Evolutionary conservation across 495 filamentous ascomycete species (phyloP).

Genomic region (Hyaloscypha bicolor): DNA sequence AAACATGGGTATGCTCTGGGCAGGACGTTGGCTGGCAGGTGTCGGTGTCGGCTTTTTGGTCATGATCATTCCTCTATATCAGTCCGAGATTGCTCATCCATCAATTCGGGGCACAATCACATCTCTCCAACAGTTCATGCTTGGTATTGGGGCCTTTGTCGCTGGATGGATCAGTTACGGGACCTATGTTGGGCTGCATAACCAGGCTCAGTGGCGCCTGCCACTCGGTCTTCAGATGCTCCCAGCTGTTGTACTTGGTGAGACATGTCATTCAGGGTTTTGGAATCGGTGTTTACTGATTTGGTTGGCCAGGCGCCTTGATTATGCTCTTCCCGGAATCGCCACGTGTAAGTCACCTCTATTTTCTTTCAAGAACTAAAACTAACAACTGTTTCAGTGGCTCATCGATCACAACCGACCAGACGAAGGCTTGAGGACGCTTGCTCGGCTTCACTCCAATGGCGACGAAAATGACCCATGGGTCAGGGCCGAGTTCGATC

Average conservation of each 20-base stretch:
- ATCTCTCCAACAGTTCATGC: conserved; percentile 62
- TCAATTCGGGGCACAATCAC: conserved; percentile 54
- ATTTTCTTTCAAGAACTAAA: not conserved
- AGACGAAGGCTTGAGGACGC: conserved; percentile 56
- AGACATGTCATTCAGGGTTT: conserved; percentile 11
- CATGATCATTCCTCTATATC: conserved; percentile 50
- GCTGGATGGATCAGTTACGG: conserved; percentile 49
- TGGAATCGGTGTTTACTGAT: conserved; percentile 14
- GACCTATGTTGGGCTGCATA: conserved; percentile 38
- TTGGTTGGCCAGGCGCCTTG: conserved; percentile 29
- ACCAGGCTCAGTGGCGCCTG: conserved; percentile 54
- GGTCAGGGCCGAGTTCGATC: conserved; percentile 67
- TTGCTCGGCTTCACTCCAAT: conserved; percentile 61
- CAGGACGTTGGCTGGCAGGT: conserved; percentile 50
- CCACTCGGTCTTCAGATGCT: conserved; percentile 60
- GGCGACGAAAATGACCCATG: conserved; percentile 59
- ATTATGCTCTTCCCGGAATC: conserved; percentile 63
- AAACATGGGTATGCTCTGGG: conserved; percentile 40
- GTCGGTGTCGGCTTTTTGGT: conserved; percentile 59
- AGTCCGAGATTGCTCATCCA: conserved; percentile 57
- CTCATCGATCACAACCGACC: conserved; percentile 55
- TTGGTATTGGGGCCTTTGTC: conserved; percentile 56
- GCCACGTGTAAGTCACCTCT: conserved; percentile 32
- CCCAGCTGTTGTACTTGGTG: conserved; percentile 54
- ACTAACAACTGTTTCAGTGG: conserved; percentile 46